Evolutionary conservation across 805 yeast genomes (phyloP), one percentile per base, ranked within the genome.

Genomic region (Hanseniaspora mollemarum): DNA sequence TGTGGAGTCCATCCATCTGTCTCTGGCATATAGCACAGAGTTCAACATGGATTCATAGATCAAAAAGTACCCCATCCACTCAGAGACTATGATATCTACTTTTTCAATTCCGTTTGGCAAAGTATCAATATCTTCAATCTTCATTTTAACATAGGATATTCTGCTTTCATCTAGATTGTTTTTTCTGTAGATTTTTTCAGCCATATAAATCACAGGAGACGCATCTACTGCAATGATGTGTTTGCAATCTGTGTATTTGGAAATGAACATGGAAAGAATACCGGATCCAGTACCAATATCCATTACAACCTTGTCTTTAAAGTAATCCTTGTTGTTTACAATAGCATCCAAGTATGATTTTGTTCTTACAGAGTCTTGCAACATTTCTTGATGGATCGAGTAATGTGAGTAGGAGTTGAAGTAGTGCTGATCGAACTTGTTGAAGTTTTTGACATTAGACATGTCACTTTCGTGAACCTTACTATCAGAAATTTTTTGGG

Each of bases 231-330:
- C 95, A 66, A 87, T 83, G 49, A 92, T 98, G 63, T 87, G 96
- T 66, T 87, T 87, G 56, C 98, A 98, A 57, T 98, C 99, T n/a
- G 96, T 94, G 41, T 48, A 48, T 63, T 81, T 82, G 46, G 90
- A 96, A 16, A 97, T 97, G 73, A 92, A 92, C 95, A 92, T 86
- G 24, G 96, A 88, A 55, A 92, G 71, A 58, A 92, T 87, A 59
- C 98, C 99, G 19, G 98, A 92, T 58, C 99, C 99, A 68, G 98
- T 94, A 45, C 99, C 99, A 53, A 92, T 98, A 69, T 92, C 99
- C 53, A 92, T 72, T 7, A 92, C 99, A 54, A 90, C 70, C 71
- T 92, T 92, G 67, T 80, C 96, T 66, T 87, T 87, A 73, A 92
- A 90, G 50, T 87, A 69, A 58, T 82, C 83, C 60, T 81, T 81